Base-by-base conservation (phyloP, 2,329 filamentous ascomycete species). In the Ceratocystis cacaofunesta region DNA sequence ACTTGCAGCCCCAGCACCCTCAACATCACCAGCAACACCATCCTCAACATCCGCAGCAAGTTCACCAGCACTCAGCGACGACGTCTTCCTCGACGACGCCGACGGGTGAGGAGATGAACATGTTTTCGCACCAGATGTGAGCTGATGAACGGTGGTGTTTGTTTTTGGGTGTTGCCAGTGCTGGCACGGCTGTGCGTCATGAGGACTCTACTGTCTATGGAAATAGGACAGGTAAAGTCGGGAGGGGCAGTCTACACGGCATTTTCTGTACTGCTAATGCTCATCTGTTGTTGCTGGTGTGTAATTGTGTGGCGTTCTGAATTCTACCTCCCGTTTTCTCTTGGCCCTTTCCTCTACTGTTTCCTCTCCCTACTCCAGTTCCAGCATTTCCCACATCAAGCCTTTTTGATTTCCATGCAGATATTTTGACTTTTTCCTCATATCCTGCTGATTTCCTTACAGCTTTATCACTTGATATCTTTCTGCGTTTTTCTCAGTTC, bases 51-150 rank as follows among this genome's bases (percentile, higher is more conserved):
- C 65, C 63, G 41, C 65, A 64, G 28, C 65, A 67, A 36, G 55
- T 63, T 55, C 65, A 67, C 28, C 62, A 60, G 28, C 65, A 64
- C 44, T 52, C 57, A 6, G 50, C 62, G 44, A 43, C 65, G 55
- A 60, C 63, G 55, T 67, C 65, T 43, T 41, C 65, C 4, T 64
- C 65, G 12, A 67, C 65, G n/a, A 67, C 65, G n/a, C 65, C 65
- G 32, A 64, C 68, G 15, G 82, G 81, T 75, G 88, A 92, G 73
- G 90, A 94, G 84, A 91, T 91, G 86, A 91, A 91, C 95, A 96
- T 95, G 91, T 96, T 92, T 82, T 87, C 67, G 32, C 68, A 90
- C 82, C 89, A 91, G 81, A 90, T 94, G 86, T 94, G 85, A 90
- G 82, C n/a, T 28, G 52, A n/a, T 6, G 8, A 25, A 8, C 22